Base-by-base conservation (phyloP, 202 grass and related monocot species). In the Musa balbisiana region DNA sequence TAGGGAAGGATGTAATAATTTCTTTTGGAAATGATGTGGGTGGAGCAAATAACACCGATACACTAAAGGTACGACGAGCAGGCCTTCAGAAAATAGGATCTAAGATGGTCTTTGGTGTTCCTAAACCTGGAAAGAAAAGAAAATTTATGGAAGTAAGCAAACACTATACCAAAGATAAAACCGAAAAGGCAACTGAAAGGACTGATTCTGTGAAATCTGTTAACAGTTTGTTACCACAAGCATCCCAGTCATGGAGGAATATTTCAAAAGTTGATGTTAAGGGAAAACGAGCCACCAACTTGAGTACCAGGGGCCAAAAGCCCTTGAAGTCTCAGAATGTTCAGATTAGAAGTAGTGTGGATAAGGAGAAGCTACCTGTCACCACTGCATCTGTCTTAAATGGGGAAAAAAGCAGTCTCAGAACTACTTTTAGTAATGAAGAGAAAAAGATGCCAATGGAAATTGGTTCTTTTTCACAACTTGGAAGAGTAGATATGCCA, bases 121-220 rank as follows among this genome's bases (percentile, higher is more conserved):
- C 96, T 66, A 99, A 80, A 83, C 96, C 90, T 84, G 96, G 96
- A 81, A 99, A 96, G 78, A 99, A 84, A 74, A 89, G 87, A 56
- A 99, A 99, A 71, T 99, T 95, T 81, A 99, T 99, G 96, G 96
- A 99, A 72, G 91, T 99, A 58, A 99, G 96, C 84, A 99, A 96
- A 83, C 91, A 92, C 72, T 99, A 94, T 69, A 79, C 83, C 67
- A 80, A 73, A 80, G 91, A 83, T 49, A 86, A 92, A 52, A 53
- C 80, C 68, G 88, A 86, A 25, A 91, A 86, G 74, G 63, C 64
- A 84, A 74, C 76, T 69, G 86, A 88, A 76, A 72, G 29, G 26
- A 86, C 76, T 76, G 72, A 75, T 74, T 80, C 84, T 51, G 71
- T 71, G 60, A 92, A 92, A 76, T 63, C 62, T 64, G 67, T 24